phyloP scores from a whole-genome alignment of 768 basidiomycete genomes.

The Lactarius pseudohatsudake region DNA sequence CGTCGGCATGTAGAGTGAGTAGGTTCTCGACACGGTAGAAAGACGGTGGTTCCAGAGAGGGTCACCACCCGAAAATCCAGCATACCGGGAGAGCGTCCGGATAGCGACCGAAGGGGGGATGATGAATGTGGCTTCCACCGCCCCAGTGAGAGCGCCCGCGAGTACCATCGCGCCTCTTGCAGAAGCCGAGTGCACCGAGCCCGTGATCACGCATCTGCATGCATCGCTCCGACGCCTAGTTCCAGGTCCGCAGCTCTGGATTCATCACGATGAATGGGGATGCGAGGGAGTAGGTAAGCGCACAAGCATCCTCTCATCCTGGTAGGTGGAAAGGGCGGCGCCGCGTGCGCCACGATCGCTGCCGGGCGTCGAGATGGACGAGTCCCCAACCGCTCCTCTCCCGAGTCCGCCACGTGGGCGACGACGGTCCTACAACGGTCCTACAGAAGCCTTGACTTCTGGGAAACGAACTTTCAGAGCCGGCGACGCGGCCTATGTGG shows the following conservation, averaged over 20 bases:
- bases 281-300: background rate
- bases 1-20: conserved; percentile 13
- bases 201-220: conserved; percentile 18
- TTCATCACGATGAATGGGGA: background rate
- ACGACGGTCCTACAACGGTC: too few relatives aligned
- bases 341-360: background rate
- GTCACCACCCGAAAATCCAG: conserved; percentile 15
- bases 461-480: conserved; percentile 5
- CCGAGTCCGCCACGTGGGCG: conserved; percentile 2
- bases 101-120: conserved; percentile 20
- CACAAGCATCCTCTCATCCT: conserved; percentile 12
- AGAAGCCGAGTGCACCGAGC: conserved; percentile 1
- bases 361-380: conserved; percentile 10
- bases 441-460: conserved; percentile 23
- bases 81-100: conserved; percentile 18
- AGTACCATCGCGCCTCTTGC: background rate
- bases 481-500: background rate
- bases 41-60: conserved; percentile 13
- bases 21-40: conserved; percentile 22
- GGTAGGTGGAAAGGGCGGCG: background rate
- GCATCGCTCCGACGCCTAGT: conserved; percentile 21
- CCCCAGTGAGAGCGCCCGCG: too few relatives aligned
- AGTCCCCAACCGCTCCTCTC: background rate
- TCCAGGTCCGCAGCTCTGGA: background rate
- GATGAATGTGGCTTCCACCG: conserved; percentile 11